Evolutionary conservation across 225 moss, liverwort and hornwort species (phyloP).

Genomic region (Climacium dendroides): DNA sequence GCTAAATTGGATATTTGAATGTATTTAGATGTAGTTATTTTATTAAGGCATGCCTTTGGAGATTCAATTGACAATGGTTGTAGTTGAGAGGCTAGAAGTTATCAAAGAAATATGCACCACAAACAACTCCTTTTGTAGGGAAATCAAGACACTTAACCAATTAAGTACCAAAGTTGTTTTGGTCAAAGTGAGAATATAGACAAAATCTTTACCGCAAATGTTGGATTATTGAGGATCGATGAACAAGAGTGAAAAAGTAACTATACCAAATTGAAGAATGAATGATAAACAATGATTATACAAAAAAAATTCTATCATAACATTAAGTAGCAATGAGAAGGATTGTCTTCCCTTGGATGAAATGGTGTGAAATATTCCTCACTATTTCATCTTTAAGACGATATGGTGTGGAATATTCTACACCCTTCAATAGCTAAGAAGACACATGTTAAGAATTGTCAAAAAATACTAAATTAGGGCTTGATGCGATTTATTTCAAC

Average conservation of each 20-base stretch:
- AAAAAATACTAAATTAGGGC: too few relatives aligned
- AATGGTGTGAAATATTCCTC: too few relatives aligned
- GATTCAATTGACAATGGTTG: background rate
- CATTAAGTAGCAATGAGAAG: too few relatives aligned
- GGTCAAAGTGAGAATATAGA: background rate
- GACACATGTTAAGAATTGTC: too few relatives aligned
- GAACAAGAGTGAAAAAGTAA: fast-evolving
- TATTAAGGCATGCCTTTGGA: background rate
- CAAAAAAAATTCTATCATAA: too few relatives aligned
- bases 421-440: too few relatives aligned
- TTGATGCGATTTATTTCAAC: too few relatives aligned
- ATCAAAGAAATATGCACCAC: background rate
- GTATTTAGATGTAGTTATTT: background rate
- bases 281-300: background rate
- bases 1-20: background rate
- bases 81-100: background rate
- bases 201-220: background rate
- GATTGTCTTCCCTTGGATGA: too few relatives aligned
- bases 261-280: background rate
- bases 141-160: background rate
- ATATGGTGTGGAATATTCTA: too few relatives aligned
- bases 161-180: background rate
- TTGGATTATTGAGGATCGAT: too few relatives aligned
- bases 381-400: too few relatives aligned
- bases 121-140: background rate